Evolutionary conservation across 2,329 filamentous ascomycete species (phyloP), one percentile per base, ranked within the genome.

Genomic region (Arthroderma sp.): DNA sequence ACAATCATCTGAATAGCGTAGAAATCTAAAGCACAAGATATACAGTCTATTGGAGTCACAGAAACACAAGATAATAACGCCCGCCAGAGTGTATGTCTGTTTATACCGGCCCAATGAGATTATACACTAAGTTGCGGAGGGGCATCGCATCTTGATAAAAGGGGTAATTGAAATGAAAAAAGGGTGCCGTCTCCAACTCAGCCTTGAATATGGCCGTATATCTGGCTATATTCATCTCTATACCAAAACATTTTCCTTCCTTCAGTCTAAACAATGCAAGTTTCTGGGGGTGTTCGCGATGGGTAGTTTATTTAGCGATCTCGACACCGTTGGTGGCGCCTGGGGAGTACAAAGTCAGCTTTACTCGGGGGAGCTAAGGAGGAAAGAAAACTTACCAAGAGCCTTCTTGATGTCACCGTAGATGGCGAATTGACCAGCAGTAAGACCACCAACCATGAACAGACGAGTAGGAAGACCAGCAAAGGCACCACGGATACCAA

Each of bases 351-450:
- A 37, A 37, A 15, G 35, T 37, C 35, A 37, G 35, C 13, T 3
- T 11, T 37, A 37, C 3, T 13, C 5, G 2, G 4, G 35, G 13
- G 35, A 13, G 8, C 6, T 37, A 37, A 37, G 35, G 13, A 13
- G 5, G 1, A 5, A 15, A 3, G 13, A 19, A 19, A 21, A 43
- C 39, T 43, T 43, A 43, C 47, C 47, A 31, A 51, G 47, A 54
- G 52, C 73, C 73, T 83, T 82, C 79, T 87, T 87, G 66, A 86
- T 76, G 66, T 81, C 79, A 60, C 60, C 80, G 71, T 95, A 95
- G 74, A 95, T 95, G 69, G 87, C 87, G 75, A 93, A 93, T 77
- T 93, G 88, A 72, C 85, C 85, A 63, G 84, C 84, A 62, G 85
- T 88, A 66, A 89, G 74, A 65, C 83, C 86, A 74, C 86, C 85